Conservation (phyloP, 768 basidiomycete species). For the Collybia sordida region DNA sequence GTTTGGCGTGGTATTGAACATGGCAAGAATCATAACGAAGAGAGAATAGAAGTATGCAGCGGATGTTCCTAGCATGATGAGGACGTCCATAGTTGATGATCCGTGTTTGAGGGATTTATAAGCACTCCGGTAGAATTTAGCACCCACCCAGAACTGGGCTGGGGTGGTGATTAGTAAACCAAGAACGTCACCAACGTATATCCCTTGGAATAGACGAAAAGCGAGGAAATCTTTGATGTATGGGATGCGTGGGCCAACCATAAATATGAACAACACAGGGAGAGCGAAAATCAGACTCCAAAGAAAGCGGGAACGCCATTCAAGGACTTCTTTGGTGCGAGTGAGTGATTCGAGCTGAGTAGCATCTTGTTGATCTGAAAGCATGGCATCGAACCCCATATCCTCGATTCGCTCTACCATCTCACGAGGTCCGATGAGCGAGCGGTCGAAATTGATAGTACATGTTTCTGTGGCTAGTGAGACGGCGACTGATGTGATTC, state of each 20-base stretch:
- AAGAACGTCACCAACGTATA: conserved; percentile 83
- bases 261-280: conserved; percentile 92
- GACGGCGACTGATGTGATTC: conserved; percentile 69
- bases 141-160: conserved; percentile 90
- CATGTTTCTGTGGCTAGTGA: conserved; percentile 77
- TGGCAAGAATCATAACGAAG: conserved; percentile 62
- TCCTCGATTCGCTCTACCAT: conserved; percentile 87
- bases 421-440: conserved; percentile 75
- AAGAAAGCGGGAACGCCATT: conserved; percentile 81
- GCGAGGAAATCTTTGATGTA: conserved; percentile 54
- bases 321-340: conserved; percentile 86
- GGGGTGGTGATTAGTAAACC: conserved; percentile 80
- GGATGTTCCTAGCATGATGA: conserved; percentile 92
- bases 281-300: conserved; percentile 78
- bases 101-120: conserved; percentile 90
- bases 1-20: conserved; percentile 60
- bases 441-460: conserved; percentile 73
- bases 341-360: conserved; percentile 86
- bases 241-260: conserved; percentile 75
- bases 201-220: conserved; percentile 54
- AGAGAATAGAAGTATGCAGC: conserved; percentile 93
- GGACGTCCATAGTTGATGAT: conserved; percentile 96
- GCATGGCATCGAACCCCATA: conserved; percentile 87
- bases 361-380: conserved; percentile 75
- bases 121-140: conserved; percentile 84